Percentiles rank a stretch among this genome's conserved stretches.
Conservation (phyloP, 108 stramenopile species). For the Nitzschia sp. region DNA sequence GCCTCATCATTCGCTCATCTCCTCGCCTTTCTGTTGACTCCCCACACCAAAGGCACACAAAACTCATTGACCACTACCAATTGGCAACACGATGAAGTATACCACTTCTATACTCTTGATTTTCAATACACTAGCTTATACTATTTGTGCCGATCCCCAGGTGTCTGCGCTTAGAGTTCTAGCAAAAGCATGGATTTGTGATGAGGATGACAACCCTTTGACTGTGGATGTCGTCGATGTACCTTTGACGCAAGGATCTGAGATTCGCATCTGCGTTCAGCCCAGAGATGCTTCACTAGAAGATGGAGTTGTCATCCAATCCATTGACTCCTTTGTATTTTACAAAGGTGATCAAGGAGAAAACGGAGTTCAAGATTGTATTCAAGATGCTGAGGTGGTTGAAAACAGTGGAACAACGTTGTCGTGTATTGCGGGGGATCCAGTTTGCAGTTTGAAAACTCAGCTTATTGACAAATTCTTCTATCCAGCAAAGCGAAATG, state of each 20-base stretch:
- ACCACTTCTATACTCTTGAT: too few relatives aligned
- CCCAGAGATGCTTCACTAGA: background rate
- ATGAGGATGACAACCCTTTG: background rate
- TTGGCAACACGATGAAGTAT: too few relatives aligned
- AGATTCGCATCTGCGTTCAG: constrained; percentile 6
- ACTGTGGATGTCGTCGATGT: background rate
- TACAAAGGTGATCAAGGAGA: constrained; percentile 9
- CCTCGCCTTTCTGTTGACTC: too few relatives aligned
- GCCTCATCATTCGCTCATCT: too few relatives aligned
- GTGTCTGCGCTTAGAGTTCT: too few relatives aligned
- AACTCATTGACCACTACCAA: too few relatives aligned
- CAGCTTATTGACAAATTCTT: background rate
- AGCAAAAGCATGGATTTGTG: constrained; percentile 6
- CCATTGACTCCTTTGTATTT: constrained; percentile 9
- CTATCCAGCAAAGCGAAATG: background rate
- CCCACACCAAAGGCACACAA: too few relatives aligned
- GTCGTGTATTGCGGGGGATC: background rate
- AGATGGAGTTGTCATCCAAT: background rate
- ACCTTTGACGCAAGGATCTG: background rate
- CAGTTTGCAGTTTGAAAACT: background rate
- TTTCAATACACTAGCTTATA: too few relatives aligned
- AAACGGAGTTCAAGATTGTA: constrained; percentile 1
- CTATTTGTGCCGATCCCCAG: too few relatives aligned
- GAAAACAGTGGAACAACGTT: background rate
- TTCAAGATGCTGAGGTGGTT: background rate